phyloP scores from a whole-genome alignment of 768 basidiomycete genomes.

The Rhizopogon rudus region DNA sequence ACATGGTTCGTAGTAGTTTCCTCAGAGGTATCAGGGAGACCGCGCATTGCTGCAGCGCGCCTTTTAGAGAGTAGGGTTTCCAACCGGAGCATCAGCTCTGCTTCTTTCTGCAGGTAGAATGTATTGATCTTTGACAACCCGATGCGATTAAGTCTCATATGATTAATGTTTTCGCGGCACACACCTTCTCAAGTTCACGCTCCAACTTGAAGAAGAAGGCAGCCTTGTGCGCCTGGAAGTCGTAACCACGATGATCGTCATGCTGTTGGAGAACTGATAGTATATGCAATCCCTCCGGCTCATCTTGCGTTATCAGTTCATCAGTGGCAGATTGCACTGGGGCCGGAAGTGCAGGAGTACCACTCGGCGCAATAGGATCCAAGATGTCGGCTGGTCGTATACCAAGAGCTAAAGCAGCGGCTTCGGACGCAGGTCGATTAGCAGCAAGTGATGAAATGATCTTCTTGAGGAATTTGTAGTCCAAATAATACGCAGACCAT shows the following conservation, averaged over 20 bases:
- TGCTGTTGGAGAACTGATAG: constrained; percentile 60
- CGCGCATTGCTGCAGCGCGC: constrained; percentile 71
- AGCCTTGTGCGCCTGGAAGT: constrained; percentile 92
- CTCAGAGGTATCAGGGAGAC: constrained; percentile 62
- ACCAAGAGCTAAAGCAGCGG: constrained; percentile 80
- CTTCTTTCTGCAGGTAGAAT: constrained; percentile 97
- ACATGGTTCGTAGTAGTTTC: constrained; percentile 57
- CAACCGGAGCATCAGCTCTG: constrained; percentile 86
- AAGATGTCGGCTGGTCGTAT: constrained; percentile 61
- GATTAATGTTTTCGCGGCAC: constrained; percentile 10
- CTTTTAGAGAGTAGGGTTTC: constrained; percentile 93
- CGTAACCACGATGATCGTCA: constrained; percentile 68
- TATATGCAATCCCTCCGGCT: constrained; percentile 49
- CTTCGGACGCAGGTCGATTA: constrained; percentile 86
- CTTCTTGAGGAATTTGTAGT: constrained; percentile 98
- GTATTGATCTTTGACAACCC: constrained; percentile 74
- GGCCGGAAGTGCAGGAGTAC: constrained; percentile 25
- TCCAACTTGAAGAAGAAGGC: constrained; percentile 99
- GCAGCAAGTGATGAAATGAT: constrained; percentile 94
- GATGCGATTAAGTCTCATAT: constrained; percentile 2
- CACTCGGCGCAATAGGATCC: constrained; percentile 20
- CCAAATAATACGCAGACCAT: constrained; percentile 93
- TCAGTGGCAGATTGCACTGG: constrained; percentile 22
- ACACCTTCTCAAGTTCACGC: constrained; percentile 93
- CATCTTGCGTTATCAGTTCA: constrained; percentile 26